A percentile compares a stretch with the other conserved stretches of the same genome.
Conservation (phyloP, 306 rosid species). For the Castanopsis chinensis region DNA sequence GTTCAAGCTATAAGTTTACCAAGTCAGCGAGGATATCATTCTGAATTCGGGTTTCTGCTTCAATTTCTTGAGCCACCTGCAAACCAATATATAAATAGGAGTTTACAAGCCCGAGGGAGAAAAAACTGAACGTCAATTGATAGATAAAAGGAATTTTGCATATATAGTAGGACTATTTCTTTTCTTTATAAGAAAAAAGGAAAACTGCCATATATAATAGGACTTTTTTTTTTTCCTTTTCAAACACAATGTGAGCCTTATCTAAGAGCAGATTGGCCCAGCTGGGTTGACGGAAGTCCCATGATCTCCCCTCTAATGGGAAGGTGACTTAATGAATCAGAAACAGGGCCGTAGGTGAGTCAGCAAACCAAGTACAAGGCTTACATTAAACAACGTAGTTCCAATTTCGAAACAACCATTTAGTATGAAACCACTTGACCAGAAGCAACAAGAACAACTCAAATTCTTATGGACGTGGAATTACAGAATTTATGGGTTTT, state of each 20-base stretch:
- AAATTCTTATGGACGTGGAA: not conserved
- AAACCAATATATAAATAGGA: not conserved
- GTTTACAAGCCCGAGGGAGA: not conserved
- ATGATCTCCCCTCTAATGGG: not conserved
- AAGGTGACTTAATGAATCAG: not conserved
- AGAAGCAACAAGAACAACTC: not conserved
- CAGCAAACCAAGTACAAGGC: not conserved
- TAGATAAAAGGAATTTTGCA: no score
- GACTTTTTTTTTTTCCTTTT: not conserved
- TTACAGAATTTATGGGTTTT: not conserved
- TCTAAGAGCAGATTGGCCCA: not conserved
- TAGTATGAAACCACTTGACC: not conserved
- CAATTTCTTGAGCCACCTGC: slow-evolving; percentile 44
- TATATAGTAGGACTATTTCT: not conserved
- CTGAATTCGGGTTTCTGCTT: slow-evolving; percentile 28
- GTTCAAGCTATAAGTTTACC: not conserved
- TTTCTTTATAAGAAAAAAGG: not conserved
- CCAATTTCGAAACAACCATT: not conserved
- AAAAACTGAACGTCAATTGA: not conserved
- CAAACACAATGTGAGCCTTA: not conserved
- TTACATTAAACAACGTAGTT: not conserved
- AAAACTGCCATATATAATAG: not conserved
- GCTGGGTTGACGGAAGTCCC: not conserved
- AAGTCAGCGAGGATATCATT: slow-evolving; percentile 30
- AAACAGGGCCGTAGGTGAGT: not conserved